Evolutionary conservation across 1,284 basidiomycete species (phyloP).

Genomic region (Tremellales sp.): DNA sequence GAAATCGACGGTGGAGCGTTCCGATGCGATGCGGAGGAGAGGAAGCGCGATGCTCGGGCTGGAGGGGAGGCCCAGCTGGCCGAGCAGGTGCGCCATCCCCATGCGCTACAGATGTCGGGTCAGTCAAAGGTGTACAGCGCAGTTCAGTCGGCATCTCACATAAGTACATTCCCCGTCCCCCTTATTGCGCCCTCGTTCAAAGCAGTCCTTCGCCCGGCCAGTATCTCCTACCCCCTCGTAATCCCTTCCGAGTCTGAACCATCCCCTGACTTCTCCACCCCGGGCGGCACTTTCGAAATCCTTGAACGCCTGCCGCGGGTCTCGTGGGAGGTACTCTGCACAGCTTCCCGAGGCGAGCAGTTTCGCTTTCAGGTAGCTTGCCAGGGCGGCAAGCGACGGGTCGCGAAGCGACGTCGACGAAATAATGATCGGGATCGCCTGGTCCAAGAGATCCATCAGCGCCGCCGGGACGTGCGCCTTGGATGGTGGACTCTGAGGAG

Average conservation of each 20-base stretch:
- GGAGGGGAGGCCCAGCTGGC: constrained; percentile 67
- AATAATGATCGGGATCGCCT: constrained; percentile 32
- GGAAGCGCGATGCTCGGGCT: constrained; percentile 62
- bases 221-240: constrained; percentile 83
- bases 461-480: constrained; percentile 5
- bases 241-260: constrained; percentile 85
- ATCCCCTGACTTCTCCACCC: constrained; percentile 65
- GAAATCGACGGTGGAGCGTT: constrained; percentile 64
- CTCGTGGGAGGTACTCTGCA: constrained; percentile 61
- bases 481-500: constrained; percentile 4
- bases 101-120: constrained; percentile 57
- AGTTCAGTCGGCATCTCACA: constrained; percentile 51
- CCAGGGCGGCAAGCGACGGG: constrained; percentile 13
- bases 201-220: constrained; percentile 69
- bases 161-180: constrained; percentile 73
- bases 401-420: constrained; percentile 19
- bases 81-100: constrained; percentile 85
- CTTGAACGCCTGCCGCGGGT: constrained; percentile 75
- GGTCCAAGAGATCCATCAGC: constrained; percentile 19
- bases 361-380: constrained; percentile 40
- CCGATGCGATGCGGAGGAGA: constrained; percentile 72
- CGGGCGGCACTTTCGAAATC: constrained; percentile 80
- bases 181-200: constrained; percentile 68
- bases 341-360: constrained; percentile 41
- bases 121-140: neutral